Evolutionary conservation across 768 basidiomycete species (phyloP), one percentile per base, ranked within the genome.

Genomic region (Lentinus tigrinus): DNA sequence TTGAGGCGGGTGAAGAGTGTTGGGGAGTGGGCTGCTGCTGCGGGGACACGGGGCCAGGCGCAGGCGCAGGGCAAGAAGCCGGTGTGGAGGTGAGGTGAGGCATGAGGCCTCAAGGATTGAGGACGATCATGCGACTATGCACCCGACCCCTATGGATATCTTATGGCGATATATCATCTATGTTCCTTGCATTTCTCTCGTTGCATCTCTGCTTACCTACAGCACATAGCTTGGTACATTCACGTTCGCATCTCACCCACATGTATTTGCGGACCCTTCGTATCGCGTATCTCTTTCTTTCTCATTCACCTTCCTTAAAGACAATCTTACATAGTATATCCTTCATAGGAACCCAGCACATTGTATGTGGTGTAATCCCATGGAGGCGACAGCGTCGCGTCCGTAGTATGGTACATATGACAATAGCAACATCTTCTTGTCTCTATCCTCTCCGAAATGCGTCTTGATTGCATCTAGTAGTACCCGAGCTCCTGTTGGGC

Each of bases 1-100:
- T 53, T 62, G 47, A 52, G 71, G 66, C 68, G 72, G 54, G 69
- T 72, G 54, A 69, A 65, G 67, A 77, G 75, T 56, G 69, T 72
- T 9, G 73, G 70, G 6, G 73, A 73, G 38, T 68, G 73, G 63
- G 70, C 66, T 57, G 63, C 50, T 26, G 60, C 40, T 37, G 47
- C 24, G 28, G 58, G 51, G 6, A 37, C 26, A 47, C 47, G 53
- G 49, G 58, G 52, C 8, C 47, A 49, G 38, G 43, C 42, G 44
- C 47, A 49, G 38, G 43, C 42, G 44, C 58, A 60, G 40, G 36
- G 48, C 8, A 23, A 42, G 31, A 66, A 57, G 53, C 68, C 65
- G 11, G 52, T 43, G 19, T 69, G 68, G 68, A 69, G 59, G 21
- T 65, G 54, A 64, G 31, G 6, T 11, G 13, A 16, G 21, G n/a